Percentiles rank a stretch among this genome's conserved stretches.
phyloP scores from a whole-genome alignment of 225 moss, liverwort and hornwort genomes.

The Lunularia cruciata region DNA sequence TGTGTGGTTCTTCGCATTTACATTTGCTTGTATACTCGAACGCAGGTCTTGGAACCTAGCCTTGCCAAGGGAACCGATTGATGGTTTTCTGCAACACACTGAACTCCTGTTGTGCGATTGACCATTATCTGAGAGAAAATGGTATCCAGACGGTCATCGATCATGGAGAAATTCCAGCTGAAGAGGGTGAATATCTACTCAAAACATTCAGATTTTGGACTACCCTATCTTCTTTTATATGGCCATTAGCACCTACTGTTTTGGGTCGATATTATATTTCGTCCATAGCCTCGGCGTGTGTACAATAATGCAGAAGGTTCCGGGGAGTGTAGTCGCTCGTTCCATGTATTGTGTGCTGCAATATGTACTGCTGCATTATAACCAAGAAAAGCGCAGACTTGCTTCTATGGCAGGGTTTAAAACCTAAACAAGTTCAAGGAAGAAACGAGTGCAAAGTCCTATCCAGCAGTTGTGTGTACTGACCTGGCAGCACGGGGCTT shows the following conservation, averaged over 20 bases:
- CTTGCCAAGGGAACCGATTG: conserved; percentile 74
- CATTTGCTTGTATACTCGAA: too few relatives aligned
- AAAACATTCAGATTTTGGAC: too few relatives aligned
- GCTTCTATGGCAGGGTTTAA: conserved; percentile 74
- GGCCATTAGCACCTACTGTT: too few relatives aligned
- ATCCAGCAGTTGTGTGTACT: conserved; percentile 90
- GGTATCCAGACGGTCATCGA: conserved; percentile 79
- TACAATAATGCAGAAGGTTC: too few relatives aligned
- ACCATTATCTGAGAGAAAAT: conserved; percentile 71
- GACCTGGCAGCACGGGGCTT: conserved; percentile 94
- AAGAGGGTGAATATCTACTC: conserved; percentile 66
- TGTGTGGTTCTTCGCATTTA: too few relatives aligned
- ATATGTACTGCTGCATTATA: too few relatives aligned
- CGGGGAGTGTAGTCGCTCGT: too few relatives aligned
- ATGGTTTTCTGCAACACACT: conserved; percentile 93
- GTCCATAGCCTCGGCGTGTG: too few relatives aligned
- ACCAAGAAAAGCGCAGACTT: too few relatives aligned
- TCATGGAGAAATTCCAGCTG: conserved; percentile 91
- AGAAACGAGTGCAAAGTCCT: conserved; percentile 48
- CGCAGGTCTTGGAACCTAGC: conserved; percentile 89
- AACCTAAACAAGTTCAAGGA: conserved; percentile 85
- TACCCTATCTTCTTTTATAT: too few relatives aligned
- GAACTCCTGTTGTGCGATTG: conserved; percentile 85
- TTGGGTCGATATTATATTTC: too few relatives aligned
- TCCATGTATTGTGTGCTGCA: too few relatives aligned